Base-by-base conservation (phyloP, 2,329 filamentous ascomycete genomes). In the Zymoseptoria crescenta region DNA sequence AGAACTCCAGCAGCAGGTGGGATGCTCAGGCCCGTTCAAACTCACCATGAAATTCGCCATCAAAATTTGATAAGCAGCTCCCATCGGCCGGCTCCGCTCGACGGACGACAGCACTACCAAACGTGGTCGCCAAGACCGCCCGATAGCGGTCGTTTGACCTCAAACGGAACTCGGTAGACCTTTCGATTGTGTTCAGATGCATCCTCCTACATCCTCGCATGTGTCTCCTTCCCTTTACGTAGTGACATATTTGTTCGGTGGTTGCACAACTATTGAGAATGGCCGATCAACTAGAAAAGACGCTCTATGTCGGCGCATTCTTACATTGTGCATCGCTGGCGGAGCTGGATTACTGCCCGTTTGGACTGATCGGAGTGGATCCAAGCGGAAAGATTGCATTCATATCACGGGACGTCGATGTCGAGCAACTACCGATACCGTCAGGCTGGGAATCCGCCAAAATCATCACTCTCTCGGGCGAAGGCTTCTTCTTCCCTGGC, bases 401-500 rank as follows among this genome's bases (percentile, higher is more conserved):
- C 56, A 69, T 81, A 56, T 64, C 75, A 68, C 68, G 74, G 59
- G 69, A 75, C 52, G 60, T 69, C 8, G 59, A 64, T 24, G 59
- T 48, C 20, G 49, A 60, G 9, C 58, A 69, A 5, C 67, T 71
- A 29, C 61, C 64, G 1, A 41, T 57, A 59, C 8, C 62, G 66
- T 57, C 54, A 75, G 64, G 72, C 64, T 80, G 77, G 76, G 56
- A 75, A 70, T 62, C 75, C 64, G 69, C 74, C 48, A 66, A 78
- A 70, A 62, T 74, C 1, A 67, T 80, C 3, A 57, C 56, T 7
- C 65, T 72, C 49, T 68, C 73, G 50, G 76, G 77, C 3, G 49
- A 81, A 9, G 82, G 88, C 57, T 93, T 93, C 76, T 91, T 90
- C 78, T 93, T 94, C 67, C 89, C 89, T 0, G 89, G 89, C 5